Percentiles rank a stretch among this genome's conserved stretches.
Evolutionary conservation across 768 basidiomycete species (phyloP).

Genomic region (Macrolepiota albuminosa): DNA sequence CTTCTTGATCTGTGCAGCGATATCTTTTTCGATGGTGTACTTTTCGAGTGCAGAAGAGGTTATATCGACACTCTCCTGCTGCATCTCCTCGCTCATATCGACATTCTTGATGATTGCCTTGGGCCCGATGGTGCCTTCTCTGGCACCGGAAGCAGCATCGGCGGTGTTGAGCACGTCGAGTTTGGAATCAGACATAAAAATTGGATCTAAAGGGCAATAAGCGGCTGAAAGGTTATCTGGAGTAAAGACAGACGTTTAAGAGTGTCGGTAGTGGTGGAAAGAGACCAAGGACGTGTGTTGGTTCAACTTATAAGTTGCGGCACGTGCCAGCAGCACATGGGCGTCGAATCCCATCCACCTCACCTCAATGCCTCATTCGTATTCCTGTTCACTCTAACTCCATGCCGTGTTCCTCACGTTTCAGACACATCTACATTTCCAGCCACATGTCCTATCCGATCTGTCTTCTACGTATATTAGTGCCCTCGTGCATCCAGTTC

Average conservation of each 20-base stretch:
- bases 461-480: not conserved
- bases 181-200: conserved; percentile 46
- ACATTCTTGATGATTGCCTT: conserved; percentile 96
- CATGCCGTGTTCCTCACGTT: conserved; percentile 12
- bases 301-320: conserved; percentile 15
- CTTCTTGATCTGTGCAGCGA: conserved; percentile 97
- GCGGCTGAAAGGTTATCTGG: conserved; percentile 4
- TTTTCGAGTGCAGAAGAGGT: conserved; percentile 82
- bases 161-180: conserved; percentile 55
- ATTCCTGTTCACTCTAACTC: conserved; percentile 13
- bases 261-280: conserved; percentile 11
- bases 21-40: conserved; percentile 95
- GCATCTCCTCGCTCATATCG: conserved; percentile 96
- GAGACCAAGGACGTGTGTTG: conserved; percentile 13
- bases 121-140: conserved; percentile 37
- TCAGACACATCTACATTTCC: conserved; percentile 14
- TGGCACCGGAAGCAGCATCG: conserved; percentile 41
- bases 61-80: conserved; percentile 89
- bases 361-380: conserved; percentile 13
- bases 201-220: conserved; percentile 8
- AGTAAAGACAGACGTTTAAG: conserved; percentile 5
- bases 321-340: conserved; percentile 17
- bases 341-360: conserved; percentile 8
- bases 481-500: not conserved
- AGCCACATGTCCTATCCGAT: conserved; percentile 12